Evolutionary conservation across 75 land plant species (phyloP).

Genomic region (Adiantum capillusveneris): DNA sequence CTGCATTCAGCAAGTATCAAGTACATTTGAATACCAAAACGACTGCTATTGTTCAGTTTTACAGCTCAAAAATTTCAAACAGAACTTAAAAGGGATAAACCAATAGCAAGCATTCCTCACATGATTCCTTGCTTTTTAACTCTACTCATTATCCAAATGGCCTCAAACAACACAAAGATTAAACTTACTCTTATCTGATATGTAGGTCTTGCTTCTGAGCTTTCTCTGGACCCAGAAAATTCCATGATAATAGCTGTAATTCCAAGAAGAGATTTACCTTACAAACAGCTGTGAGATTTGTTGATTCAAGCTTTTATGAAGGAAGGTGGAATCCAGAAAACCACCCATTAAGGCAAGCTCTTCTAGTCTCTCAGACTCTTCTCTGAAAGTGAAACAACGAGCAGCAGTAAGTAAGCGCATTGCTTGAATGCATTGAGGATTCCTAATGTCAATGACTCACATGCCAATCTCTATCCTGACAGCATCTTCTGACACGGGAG

Average conservation of each 20-base stretch:
- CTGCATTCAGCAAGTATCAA: too few relatives aligned
- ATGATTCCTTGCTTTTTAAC: too few relatives aligned
- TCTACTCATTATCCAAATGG: too few relatives aligned
- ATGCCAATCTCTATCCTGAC: constrained; percentile 22
- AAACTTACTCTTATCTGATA: too few relatives aligned
- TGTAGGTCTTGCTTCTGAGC: neutral
- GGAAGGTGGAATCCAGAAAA: constrained; percentile 58
- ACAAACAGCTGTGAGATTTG: constrained; percentile 50
- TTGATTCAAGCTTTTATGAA: constrained; percentile 54
- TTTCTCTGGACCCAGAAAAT: neutral
- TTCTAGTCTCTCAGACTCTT: constrained; percentile 42
- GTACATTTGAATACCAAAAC: too few relatives aligned
- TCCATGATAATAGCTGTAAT: too few relatives aligned
- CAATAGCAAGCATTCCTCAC: too few relatives aligned
- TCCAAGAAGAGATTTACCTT: too few relatives aligned
- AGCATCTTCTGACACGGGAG: constrained; percentile 20
- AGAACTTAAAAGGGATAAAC: too few relatives aligned
- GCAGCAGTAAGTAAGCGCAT: neutral
- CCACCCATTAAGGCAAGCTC: constrained; percentile 79
- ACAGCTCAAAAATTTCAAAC: too few relatives aligned
- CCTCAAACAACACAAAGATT: too few relatives aligned
- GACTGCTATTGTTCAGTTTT: too few relatives aligned
- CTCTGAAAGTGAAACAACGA: constrained; percentile 27
- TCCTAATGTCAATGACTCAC: constrained; percentile 35
- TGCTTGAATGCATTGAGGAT: neutral